Conservation (phyloP, 2,329 filamentous ascomycete species). For the Trichoderma harzianum region DNA sequence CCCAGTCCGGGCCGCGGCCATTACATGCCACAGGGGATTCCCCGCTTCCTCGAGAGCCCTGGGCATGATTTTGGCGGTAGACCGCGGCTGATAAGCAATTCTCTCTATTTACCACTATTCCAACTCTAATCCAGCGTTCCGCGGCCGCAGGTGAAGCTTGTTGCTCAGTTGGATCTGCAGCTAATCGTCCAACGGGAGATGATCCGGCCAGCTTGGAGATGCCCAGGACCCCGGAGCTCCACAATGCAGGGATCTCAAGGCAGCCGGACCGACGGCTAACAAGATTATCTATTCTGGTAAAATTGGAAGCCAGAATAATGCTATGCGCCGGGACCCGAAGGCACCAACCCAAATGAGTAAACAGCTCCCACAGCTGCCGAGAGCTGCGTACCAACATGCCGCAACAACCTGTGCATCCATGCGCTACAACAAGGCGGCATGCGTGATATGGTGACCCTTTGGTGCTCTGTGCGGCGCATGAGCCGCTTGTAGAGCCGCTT, state of each 20-base stretch:
- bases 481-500: not conserved
- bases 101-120: not conserved
- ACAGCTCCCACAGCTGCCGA: not conserved
- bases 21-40: not conserved
- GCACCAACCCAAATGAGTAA: not conserved
- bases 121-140: not conserved
- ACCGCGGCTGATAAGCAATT: not conserved
- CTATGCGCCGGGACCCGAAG: not conserved
- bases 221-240: constrained; percentile 1
- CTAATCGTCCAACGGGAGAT: constrained; percentile 13
- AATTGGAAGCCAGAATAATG: not conserved
- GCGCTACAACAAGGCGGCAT: not conserved
- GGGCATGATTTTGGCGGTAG: not conserved
- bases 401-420: not conserved
- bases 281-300: not conserved
- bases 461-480: not conserved
- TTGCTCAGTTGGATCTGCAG: not conserved
- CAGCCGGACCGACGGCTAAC: not conserved
- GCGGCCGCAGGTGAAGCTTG: not conserved
- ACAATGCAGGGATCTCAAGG: not conserved
- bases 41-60: not conserved
- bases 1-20: not conserved
- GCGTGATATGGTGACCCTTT: not conserved
- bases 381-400: not conserved
- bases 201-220: constrained; percentile 4